Conservation (phyloP, 2,329 filamentous ascomycete species). For the Mollisiaceae sp. region DNA sequence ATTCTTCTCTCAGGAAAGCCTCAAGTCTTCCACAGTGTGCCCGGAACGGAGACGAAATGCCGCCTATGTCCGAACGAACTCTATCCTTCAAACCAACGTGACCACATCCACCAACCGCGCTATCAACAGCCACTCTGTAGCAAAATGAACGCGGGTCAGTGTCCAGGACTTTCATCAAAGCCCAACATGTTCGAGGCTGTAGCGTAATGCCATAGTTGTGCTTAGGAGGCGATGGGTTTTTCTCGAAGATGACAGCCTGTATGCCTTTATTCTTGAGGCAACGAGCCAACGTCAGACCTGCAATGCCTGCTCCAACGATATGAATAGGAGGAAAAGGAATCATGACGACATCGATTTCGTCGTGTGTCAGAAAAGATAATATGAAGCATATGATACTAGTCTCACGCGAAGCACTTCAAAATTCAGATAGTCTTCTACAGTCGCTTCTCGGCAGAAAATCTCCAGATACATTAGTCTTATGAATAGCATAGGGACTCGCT, state of each 20-base stretch:
- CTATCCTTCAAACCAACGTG: background rate
- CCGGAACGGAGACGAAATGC: slow-evolving; percentile 4
- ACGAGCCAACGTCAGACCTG: slow-evolving; percentile 25
- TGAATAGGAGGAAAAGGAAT: slow-evolving; percentile 19
- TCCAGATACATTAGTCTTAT: too few species aligned
- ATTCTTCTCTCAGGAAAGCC: slow-evolving; percentile 20
- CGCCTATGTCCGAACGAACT: background rate
- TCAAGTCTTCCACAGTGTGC: slow-evolving; percentile 28
- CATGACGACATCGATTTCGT: slow-evolving; percentile 18
- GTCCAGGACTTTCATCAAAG: slow-evolving; percentile 20
- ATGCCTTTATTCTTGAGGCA: slow-evolving; percentile 22
- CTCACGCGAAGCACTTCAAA: background rate
- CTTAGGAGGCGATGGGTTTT: slow-evolving; percentile 16
- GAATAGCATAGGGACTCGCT: background rate
- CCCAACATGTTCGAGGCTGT: slow-evolving; percentile 18
- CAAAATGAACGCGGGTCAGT: slow-evolving; percentile 21
- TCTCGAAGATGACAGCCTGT: slow-evolving; percentile 22
- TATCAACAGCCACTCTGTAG: slow-evolving; percentile 23
- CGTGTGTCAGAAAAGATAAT: background rate
- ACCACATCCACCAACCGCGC: slow-evolving; percentile 2
- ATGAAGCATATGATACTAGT: background rate
- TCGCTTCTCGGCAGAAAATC: background rate
- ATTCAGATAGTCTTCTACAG: background rate
- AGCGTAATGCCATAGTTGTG: slow-evolving; percentile 28
- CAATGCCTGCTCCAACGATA: slow-evolving; percentile 26